Base-by-base conservation (phyloP, 2,329 filamentous ascomycete genomes). In the Allantophomopsis cytisporea region DNA sequence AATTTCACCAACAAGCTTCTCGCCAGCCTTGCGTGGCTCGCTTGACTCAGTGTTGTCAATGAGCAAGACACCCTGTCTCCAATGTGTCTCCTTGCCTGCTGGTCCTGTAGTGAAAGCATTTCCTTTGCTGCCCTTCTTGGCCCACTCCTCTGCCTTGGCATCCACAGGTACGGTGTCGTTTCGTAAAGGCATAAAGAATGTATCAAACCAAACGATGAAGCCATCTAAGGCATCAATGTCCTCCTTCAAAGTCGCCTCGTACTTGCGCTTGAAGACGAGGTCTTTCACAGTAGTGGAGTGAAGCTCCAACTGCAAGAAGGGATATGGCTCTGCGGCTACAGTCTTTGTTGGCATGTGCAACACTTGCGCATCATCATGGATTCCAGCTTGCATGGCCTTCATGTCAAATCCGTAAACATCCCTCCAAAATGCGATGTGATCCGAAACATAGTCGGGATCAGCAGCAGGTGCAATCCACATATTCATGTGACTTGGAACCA, bases 401-500 rank as follows among this genome's bases (percentile, higher is more conserved):
- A 95, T 94, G 55, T 93, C 80, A 61, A 96, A 96, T 37, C 88
- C 89, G 59, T 96, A 95, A 5, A 96, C 83, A 51, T 91, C 77
- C 46, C 81, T 73, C 89, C 89, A 96, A 65, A 89, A 95, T 15
- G 75, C 66, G 46, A 91, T 72, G 57, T 83, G 79, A 41, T 91
- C 84, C 14, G 74, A 68, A 40, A 91, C 68, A 56, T 85, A 89
- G 39, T 86, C 83, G 0, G 73, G 65, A 56, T 94, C 86, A 11
- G 80, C 71, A 20, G 89, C 69, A 8, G 89, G 87, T 0, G 87
- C 86, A 39, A 94, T 68, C 59, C 83, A 83, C 49, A 96, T 72
- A 23, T 80, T 87, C 44, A 82, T 80, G 55, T 93, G 83, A 44
- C 83, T 88, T 5, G 89, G 89, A 2, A 91, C 82, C 64, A 96